Conservation (phyloP, 352 stramenopile species). For the Phytophthora constricta region DNA sequence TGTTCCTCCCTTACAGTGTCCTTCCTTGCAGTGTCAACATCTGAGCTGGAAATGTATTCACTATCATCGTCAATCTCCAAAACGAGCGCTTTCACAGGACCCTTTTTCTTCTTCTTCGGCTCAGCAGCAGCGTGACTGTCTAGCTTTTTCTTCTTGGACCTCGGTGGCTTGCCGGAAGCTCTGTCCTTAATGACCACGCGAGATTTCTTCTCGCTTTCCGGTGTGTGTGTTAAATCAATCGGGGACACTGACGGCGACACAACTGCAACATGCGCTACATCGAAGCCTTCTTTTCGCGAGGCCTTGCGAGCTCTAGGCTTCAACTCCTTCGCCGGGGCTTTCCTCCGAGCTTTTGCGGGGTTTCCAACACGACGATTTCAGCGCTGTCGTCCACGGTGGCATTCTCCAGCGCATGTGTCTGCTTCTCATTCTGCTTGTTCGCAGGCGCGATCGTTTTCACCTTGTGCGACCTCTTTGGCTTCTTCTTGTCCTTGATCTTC, state of each 20-base stretch:
- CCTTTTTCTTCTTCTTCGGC: conserved; percentile 15
- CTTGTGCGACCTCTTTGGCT: conserved; percentile 9
- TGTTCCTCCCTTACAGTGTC: conserved; percentile 10
- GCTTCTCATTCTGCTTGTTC: conserved; percentile 4
- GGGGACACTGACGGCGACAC: conserved; percentile 32
- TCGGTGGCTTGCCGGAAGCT: conserved; percentile 6
- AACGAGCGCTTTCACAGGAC: conserved; percentile 15
- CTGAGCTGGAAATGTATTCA: conserved; percentile 11
- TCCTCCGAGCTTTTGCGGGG: conserved; percentile 16
- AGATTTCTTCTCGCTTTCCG: conserved; percentile 30
- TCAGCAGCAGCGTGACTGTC: conserved; percentile 3
- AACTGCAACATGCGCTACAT: conserved; percentile 21
- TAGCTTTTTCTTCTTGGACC: conserved; percentile 23
- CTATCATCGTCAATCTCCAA: conserved; percentile 17
- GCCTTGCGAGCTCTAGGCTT: conserved; percentile 17
- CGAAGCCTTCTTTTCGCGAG: conserved; percentile 20
- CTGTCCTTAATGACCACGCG: conserved; percentile 10
- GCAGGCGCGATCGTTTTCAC: not conserved
- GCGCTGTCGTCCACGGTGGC: conserved; percentile 18
- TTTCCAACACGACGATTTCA: conserved; percentile 20
- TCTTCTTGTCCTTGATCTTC: conserved; percentile 1
- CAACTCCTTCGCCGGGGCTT: conserved; percentile 17
- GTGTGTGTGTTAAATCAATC: conserved; percentile 39
- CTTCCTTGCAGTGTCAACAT: conserved; percentile 8
- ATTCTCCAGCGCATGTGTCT: conserved; percentile 10